Evolutionary conservation across 1,139 yeast species (phyloP).

Genomic region (Yamadazyma aaseri): DNA sequence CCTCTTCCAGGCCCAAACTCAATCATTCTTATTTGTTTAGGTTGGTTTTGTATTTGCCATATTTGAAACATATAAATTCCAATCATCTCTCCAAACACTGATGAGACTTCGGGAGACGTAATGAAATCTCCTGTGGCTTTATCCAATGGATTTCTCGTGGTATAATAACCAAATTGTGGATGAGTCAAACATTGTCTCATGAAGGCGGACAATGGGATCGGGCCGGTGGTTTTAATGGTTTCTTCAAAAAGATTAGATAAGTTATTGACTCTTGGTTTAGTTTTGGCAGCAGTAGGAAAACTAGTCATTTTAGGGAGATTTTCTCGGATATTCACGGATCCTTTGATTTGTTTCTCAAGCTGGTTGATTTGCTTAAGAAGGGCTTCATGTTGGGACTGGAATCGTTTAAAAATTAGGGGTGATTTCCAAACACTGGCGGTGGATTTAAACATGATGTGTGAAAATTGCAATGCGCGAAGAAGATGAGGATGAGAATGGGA

Average conservation of each 20-base stretch:
- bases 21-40: slow-evolving; percentile 53
- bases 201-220: slow-evolving; percentile 67
- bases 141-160: slow-evolving; percentile 74
- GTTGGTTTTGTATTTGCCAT: slow-evolving; percentile 60
- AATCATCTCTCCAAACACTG: slow-evolving; percentile 83
- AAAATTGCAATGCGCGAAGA: too few species aligned
- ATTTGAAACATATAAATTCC: slow-evolving; percentile 70
- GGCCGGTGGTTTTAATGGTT: slow-evolving; percentile 71
- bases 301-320: slow-evolving; percentile 37
- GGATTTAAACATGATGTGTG: too few species aligned
- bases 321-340: slow-evolving; percentile 36
- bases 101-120: slow-evolving; percentile 86
- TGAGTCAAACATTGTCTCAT: slow-evolving; percentile 84
- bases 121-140: slow-evolving; percentile 66
- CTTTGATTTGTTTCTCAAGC: slow-evolving; percentile 39
- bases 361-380: slow-evolving; percentile 26
- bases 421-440: too few species aligned
- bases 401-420: slow-evolving; percentile 22
- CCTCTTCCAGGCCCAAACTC: slow-evolving; percentile 91
- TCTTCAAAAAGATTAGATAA: slow-evolving; percentile 46
- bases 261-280: slow-evolving; percentile 22
- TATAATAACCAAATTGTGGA: slow-evolving; percentile 78
- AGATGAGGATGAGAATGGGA: too few species aligned
- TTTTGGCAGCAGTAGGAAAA: slow-evolving; percentile 28
- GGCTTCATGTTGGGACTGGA: slow-evolving; percentile 18